phyloP scores from a whole-genome alignment of 495 filamentous ascomycete genomes.

The Penicillium coprophilum region DNA sequence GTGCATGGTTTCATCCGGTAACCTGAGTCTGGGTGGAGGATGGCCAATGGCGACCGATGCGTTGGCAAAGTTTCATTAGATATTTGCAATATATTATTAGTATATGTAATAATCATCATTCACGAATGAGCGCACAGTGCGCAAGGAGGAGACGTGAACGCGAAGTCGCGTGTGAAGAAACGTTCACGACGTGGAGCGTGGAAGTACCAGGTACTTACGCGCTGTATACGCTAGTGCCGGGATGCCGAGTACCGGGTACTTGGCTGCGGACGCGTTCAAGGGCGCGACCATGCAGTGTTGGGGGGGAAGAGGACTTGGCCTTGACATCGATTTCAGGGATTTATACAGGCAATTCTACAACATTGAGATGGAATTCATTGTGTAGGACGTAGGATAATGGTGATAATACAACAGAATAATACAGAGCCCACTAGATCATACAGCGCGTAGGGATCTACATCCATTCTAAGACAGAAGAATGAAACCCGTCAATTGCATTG shows the following conservation, averaged over 20 bases:
- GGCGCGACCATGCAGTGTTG: conserved; percentile 7
- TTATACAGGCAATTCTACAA: background rate
- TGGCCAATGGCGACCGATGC: conserved; percentile 4
- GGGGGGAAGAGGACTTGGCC: background rate
- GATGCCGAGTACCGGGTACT: conserved; percentile 9
- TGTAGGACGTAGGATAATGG: background rate
- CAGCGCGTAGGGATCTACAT: conserved; percentile 7
- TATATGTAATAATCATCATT: background rate
- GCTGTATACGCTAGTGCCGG: background rate
- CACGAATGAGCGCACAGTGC: conserved; percentile 11
- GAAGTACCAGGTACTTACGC: conserved; percentile 14
- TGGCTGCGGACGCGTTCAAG: conserved; percentile 10
- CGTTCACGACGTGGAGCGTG: conserved; percentile 12
- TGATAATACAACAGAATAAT: background rate
- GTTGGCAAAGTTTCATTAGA: conserved; percentile 10
- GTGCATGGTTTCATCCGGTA: conserved; percentile 6
- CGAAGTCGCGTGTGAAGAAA: conserved; percentile 1
- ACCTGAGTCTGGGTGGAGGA: background rate
- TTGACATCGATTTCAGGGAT: background rate
- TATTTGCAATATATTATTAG: conserved; percentile 5
- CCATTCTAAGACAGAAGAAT: conserved; percentile 5
- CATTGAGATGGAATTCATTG: background rate
- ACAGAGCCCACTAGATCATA: background rate
- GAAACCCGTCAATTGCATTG: conserved; percentile 19
- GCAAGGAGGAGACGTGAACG: conserved; percentile 6